Evolutionary conservation across 345 rosid genomes (phyloP), one percentile per base, ranked within the genome.

Genomic region (thale cress (Arabidopsis thaliana)): DNA sequence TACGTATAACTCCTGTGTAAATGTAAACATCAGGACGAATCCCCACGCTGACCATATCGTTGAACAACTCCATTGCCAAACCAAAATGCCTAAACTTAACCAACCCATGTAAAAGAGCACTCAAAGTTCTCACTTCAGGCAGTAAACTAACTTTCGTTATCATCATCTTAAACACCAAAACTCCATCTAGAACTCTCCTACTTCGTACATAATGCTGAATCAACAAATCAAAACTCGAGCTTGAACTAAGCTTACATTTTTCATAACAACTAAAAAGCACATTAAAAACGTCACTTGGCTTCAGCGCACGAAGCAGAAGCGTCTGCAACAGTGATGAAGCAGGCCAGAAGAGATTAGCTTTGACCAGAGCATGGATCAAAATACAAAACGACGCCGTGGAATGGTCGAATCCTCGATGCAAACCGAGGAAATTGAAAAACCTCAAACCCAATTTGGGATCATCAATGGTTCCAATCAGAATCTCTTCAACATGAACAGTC

Each of bases 321-420:
- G 97, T 92, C 48, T 92, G 94, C 66, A 92, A 65, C 6, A 92
- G 84, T 41, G 99, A 95, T 9, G 94, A 89, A 2, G 99, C 99
- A 32, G 99, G 97, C 97, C 99, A 95, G 48, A 79, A 86, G 64
- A 84, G 81, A 62, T 80, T 77, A 57, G 65, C 74, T 62, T 81
- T 79, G 28, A 83, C 91, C 57, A 95, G 73, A 42, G 91, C 84
- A 24, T 90, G 97, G 42, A 95, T 81, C 69, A 95, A 80, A 20
- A 90, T 83, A 70, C 97, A 95, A 78, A 88, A 92, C 50, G 99
- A 89, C 61, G 81, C 60, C 10, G 86, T 57, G 0, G 99, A 89
- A 65, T 94, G 99, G 78, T 79, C 59, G 77, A 90, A 87, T 65
- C 78, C 80, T 49, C 69, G 79, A 79, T 95, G 99, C 82, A 95